These are phyloP conservation scores for Saccharomyces uvarum DNA, from an alignment of 1,139 yeast genomes.

Conservation along the genomic window DNA sequence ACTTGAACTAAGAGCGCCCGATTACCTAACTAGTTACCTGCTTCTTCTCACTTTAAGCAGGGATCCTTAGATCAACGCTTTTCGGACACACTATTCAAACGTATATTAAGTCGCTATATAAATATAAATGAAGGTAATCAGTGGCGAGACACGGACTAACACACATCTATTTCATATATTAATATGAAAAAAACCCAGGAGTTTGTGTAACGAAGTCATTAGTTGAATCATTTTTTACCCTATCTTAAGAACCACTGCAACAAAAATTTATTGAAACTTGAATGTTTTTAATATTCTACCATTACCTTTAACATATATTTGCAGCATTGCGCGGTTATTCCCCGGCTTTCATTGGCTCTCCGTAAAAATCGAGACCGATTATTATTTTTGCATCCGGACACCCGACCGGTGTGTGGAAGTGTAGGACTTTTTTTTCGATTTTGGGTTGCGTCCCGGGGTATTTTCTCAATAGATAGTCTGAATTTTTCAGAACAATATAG, in stretches of 20 bases:
- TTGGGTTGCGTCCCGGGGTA: background rate
- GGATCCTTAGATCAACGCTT: background rate
- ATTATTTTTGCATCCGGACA: background rate
- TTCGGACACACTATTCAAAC: background rate
- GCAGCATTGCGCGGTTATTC: background rate
- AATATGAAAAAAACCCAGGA: background rate
- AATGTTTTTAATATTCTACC: conserved; percentile 32
- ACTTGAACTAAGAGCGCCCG: background rate
- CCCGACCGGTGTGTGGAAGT: background rate
- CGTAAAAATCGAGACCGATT: background rate
- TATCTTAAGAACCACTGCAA: background rate
- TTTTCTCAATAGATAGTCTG: background rate
- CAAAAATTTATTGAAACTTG: conserved; percentile 25
- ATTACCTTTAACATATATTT: background rate
- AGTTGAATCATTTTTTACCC: background rate
- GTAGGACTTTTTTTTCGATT: background rate
- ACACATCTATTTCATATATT: background rate
- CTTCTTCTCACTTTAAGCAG: background rate
- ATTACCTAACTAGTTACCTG: background rate
- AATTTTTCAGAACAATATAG: background rate
- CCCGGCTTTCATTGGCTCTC: background rate
- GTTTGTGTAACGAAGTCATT: background rate
- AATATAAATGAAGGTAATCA: background rate
- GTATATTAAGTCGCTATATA: background rate
- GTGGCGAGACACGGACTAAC: background rate